Conservation (phyloP, 176 grass and related monocot genomes). For the Hyparrhenia diplandra region DNA sequence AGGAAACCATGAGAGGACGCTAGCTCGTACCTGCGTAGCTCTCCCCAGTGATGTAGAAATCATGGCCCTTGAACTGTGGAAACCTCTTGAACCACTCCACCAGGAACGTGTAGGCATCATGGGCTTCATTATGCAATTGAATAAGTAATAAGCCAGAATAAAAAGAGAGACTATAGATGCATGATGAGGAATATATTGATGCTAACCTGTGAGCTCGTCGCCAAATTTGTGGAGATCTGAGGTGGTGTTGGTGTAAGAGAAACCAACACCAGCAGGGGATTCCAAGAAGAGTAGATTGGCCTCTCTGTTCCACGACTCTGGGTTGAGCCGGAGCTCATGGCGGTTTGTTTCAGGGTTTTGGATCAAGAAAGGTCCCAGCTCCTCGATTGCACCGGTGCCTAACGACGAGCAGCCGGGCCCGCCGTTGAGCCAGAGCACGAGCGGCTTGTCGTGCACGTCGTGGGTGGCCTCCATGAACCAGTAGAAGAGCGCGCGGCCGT, state of each 20-base stretch:
- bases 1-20: no score
- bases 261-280: conserved; percentile 80
- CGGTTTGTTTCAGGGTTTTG: conserved; percentile 12
- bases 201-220: conserved; percentile 60
- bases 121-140: no score
- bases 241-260: conserved; percentile 82
- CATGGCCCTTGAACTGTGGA: conserved; percentile 48
- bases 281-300: conserved; percentile 81
- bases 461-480: conserved; percentile 75
- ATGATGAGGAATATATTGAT: no score
- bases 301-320: conserved; percentile 66
- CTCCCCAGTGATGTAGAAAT: conserved; percentile 76
- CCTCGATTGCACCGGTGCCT: conserved; percentile 51
- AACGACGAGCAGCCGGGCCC: conserved; percentile 69
- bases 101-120: conserved; percentile 57
- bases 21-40: conserved; percentile 69
- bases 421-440: conserved; percentile 70
- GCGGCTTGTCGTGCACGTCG: conserved; percentile 47
- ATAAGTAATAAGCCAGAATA: no score
- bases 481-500: conserved; percentile 82
- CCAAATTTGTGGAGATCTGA: conserved; percentile 53
- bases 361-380: conserved; percentile 61
- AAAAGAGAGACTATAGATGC: no score
- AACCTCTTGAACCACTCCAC: conserved; percentile 64
- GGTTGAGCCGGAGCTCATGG: conserved; percentile 43